These are phyloP conservation scores for Strobilomyces dryophilus DNA, from an alignment of 768 basidiomycete species.

Conservation along the genomic window DNA sequence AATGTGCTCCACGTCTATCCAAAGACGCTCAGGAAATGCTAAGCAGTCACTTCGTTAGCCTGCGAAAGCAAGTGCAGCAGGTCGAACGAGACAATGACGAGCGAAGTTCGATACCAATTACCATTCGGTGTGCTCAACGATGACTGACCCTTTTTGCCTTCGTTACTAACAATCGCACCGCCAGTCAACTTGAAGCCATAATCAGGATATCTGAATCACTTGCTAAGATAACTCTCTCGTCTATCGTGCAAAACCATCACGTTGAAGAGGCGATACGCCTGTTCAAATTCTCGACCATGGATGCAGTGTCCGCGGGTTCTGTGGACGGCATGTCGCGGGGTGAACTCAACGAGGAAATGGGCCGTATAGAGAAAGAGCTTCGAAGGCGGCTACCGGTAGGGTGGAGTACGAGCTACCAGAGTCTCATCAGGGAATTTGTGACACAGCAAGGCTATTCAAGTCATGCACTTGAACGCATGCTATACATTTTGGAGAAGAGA, in stretches of 20 bases:
- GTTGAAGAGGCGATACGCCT: slow-evolving; percentile 97
- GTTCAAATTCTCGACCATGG: slow-evolving; percentile 99
- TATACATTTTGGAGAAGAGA: slow-evolving; percentile 91
- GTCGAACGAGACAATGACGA: slow-evolving; percentile 98
- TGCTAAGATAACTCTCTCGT: slow-evolving; percentile 88
- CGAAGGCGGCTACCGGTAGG: slow-evolving; percentile 82
- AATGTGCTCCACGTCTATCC: slow-evolving; percentile 94
- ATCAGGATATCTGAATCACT: slow-evolving; percentile 97
- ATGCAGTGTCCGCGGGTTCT: slow-evolving; percentile 92
- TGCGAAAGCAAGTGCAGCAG: slow-evolving; percentile 91
- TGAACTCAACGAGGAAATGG: slow-evolving; percentile 92
- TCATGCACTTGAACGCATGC: slow-evolving; percentile 86
- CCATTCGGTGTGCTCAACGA: slow-evolving; percentile 70
- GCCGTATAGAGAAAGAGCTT: slow-evolving; percentile 83
- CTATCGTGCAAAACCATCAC: slow-evolving; percentile 85
- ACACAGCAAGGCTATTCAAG: slow-evolving; percentile 86
- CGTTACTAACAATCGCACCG: slow-evolving; percentile 1
- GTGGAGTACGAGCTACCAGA: slow-evolving; percentile 96
- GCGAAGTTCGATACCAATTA: slow-evolving; percentile 96
- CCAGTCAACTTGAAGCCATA: slow-evolving; percentile 92
- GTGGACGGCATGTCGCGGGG: slow-evolving; percentile 89
- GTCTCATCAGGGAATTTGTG: slow-evolving; percentile 89
- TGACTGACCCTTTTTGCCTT: background rate
- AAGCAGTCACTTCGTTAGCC: slow-evolving; percentile 88
- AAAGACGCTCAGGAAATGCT: slow-evolving; percentile 95